Percentiles rank a stretch among this genome's conserved stretches.
Conservation (phyloP, 306 rosid genomes). For the Rubus parviflorus region DNA sequence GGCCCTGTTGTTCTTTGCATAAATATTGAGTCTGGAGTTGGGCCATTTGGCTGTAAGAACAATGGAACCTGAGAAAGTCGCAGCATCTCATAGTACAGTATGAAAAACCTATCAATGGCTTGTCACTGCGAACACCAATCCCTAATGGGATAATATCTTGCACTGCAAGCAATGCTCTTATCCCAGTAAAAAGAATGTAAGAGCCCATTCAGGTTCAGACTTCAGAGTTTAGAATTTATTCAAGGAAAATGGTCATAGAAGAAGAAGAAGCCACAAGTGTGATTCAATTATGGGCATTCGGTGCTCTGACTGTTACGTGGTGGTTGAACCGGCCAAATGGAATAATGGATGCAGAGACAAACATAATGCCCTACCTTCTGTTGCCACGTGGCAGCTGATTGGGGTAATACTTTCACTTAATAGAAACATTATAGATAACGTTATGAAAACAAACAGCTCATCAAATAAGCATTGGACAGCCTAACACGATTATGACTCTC, state of each 20-base stretch:
- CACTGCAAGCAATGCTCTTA: background rate
- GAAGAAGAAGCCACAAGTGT: background rate
- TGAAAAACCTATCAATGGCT: background rate
- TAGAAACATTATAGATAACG: background rate
- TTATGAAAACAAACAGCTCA: background rate
- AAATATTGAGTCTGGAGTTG: background rate
- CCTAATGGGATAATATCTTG: background rate
- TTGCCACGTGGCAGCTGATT: background rate
- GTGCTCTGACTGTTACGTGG: background rate
- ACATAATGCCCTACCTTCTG: background rate
- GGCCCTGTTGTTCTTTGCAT: background rate
- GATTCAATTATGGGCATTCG: background rate
- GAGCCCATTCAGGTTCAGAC: background rate
- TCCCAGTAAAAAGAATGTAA: background rate
- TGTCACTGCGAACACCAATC: background rate
- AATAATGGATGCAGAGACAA: background rate
- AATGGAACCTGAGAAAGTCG: background rate
- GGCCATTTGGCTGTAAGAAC: background rate
- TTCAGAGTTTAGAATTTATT: background rate
- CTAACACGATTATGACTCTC: constrained; percentile 28
- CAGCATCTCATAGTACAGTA: no score
- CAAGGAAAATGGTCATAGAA: background rate
- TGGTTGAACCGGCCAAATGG: background rate
- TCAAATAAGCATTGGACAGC: constrained; percentile 17
- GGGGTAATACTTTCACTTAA: background rate